phyloP scores from a whole-genome alignment of 371 early-diverging fungal species.

The Mucor velutinosus region DNA sequence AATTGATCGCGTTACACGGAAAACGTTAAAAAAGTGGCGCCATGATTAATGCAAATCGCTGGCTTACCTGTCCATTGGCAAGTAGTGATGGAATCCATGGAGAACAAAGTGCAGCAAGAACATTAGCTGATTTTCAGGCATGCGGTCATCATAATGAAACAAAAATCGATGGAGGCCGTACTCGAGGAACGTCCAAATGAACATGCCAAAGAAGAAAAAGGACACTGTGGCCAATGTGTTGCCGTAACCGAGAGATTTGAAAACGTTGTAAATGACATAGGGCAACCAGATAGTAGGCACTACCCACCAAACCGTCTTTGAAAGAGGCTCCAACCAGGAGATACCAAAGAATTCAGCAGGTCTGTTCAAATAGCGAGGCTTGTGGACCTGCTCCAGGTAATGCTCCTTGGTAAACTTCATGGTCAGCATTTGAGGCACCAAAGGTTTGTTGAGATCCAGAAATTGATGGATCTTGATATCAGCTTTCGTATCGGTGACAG shows the following conservation, averaged over 20 bases:
- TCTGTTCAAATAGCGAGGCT: conserved; percentile 77
- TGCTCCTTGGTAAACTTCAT: conserved; percentile 74
- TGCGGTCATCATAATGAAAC: conserved; percentile 86
- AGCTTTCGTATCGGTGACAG: conserved; percentile 42
- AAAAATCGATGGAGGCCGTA: conserved; percentile 91
- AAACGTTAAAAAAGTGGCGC: conserved; percentile 12
- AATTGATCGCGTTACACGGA: conserved; percentile 31
- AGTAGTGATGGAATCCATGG: conserved; percentile 95
- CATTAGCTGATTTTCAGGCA: conserved; percentile 85
- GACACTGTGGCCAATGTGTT: conserved; percentile 31
- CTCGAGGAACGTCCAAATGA: conserved; percentile 82
- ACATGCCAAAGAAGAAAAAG: conserved; percentile 67
- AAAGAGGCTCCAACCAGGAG: conserved; percentile 75
- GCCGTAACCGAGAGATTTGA: conserved; percentile 29
- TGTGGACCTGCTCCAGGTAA: conserved; percentile 91
- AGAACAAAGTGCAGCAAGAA: conserved; percentile 82
- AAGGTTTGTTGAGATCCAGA: conserved; percentile 79
- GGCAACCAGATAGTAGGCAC: conserved; percentile 92
- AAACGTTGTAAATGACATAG: conserved; percentile 46
- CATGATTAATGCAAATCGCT: conserved; percentile 1
- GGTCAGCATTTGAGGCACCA: conserved; percentile 81
- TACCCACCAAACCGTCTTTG: conserved; percentile 91
- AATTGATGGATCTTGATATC: conserved; percentile 70
- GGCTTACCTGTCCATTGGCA: conserved; percentile 91
- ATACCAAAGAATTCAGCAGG: conserved; percentile 84